A percentile compares a stretch with the other conserved stretches of the same genome.
Conservation (phyloP, 495 filamentous ascomycete species). For the Parathielavia hyrcaniae region DNA sequence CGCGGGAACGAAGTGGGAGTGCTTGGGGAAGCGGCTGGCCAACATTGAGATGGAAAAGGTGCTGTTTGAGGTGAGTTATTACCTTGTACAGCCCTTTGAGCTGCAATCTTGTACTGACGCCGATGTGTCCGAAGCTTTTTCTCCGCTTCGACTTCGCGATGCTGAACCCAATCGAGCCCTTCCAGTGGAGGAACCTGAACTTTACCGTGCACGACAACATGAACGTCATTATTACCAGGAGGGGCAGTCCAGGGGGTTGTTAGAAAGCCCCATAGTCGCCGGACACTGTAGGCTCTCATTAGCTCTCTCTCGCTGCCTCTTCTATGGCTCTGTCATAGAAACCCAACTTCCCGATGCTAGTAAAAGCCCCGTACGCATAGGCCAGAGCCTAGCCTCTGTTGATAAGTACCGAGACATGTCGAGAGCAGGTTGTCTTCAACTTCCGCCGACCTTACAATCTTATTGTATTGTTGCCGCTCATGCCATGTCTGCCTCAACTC, state of each 20-base stretch:
- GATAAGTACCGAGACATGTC: constrained; percentile 5
- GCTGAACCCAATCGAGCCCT: background rate
- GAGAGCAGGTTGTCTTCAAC: constrained; percentile 1
- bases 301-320: background rate
- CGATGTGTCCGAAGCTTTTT: background rate
- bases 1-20: background rate
- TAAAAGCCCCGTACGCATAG: constrained; percentile 7
- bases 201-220: background rate
- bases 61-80: background rate
- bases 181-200: background rate
- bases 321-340: constrained; percentile 4
- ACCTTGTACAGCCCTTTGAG: background rate
- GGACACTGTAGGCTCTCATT: too few relatives aligned
- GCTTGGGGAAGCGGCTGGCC: background rate
- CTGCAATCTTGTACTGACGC: background rate
- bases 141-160: background rate
- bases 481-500: constrained; percentile 11
- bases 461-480: constrained; percentile 13
- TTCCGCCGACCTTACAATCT: constrained; percentile 12
- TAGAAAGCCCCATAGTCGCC: too few relatives aligned
- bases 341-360: constrained; percentile 9
- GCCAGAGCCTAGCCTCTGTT: constrained; percentile 6
- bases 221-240: background rate
- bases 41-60: background rate
- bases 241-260: background rate